phyloP scores from a whole-genome alignment of 2,329 filamentous ascomycete genomes.

The Myriosclerotinia scirpicola region DNA sequence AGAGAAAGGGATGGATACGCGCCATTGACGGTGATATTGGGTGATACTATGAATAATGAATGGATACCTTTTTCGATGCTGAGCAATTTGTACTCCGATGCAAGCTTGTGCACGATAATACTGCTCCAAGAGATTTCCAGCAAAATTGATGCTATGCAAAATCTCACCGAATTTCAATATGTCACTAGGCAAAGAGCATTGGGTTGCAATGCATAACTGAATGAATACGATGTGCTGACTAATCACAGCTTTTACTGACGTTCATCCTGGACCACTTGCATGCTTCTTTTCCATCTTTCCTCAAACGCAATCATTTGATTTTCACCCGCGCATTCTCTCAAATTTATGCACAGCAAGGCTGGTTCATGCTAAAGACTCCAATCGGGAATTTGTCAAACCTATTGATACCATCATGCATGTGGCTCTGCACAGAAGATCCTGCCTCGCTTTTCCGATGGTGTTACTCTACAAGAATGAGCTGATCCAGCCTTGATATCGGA shows the following conservation, averaged over 20 bases:
- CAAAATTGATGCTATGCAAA: not conserved
- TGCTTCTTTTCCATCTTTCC: not conserved
- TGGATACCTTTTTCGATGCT: conserved; percentile 10
- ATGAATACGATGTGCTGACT: too few species aligned
- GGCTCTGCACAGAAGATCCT: not conserved
- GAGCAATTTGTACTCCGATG: not conserved
- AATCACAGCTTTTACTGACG: too few species aligned
- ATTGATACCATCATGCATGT: not conserved
- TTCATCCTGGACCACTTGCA: not conserved
- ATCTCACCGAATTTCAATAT: not conserved
- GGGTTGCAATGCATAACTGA: too few species aligned
- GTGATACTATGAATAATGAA: conserved; percentile 11
- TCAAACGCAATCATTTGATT: not conserved
- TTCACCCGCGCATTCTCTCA: not conserved
- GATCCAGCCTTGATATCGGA: not conserved
- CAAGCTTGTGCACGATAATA: not conserved
- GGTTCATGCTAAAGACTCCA: not conserved
- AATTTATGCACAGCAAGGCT: not conserved
- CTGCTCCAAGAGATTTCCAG: not conserved
- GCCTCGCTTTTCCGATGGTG: not conserved
- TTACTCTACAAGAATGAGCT: not conserved
- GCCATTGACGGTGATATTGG: not conserved
- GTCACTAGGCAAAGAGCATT: too few species aligned
- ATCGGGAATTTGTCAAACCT: not conserved
- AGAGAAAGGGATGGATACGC: not conserved